phyloP scores from a whole-genome alignment of 129 eudicot genomes.

The Centrapalus pauciflorus region DNA sequence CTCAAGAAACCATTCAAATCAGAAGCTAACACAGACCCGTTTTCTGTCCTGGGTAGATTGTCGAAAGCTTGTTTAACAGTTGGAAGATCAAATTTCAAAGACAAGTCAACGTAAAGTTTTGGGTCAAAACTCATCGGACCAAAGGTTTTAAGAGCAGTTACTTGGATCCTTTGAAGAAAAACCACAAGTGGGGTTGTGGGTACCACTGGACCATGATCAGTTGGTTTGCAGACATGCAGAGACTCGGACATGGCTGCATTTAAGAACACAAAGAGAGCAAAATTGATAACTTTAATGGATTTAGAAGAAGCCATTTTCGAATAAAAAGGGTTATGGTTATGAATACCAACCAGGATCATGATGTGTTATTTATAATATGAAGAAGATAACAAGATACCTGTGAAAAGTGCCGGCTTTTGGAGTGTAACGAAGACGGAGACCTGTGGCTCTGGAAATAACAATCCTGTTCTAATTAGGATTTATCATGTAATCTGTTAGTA shows the following conservation, averaged over 20 bases:
- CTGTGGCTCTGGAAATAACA: too few species aligned
- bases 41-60: conserved; percentile 28
- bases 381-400: conserved; percentile 15
- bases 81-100: conserved; percentile 53
- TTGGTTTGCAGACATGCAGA: conserved; percentile 12
- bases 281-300: background rate
- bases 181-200: conserved; percentile 66
- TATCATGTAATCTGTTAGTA: too few species aligned
- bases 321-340: conserved; percentile 5
- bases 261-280: conserved; percentile 3
- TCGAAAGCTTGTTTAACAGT: conserved; percentile 41
- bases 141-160: conserved; percentile 55
- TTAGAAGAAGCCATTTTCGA: conserved; percentile 14
- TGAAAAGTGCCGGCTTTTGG: conserved; percentile 23
- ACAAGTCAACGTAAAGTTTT: conserved; percentile 65
- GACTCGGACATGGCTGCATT: conserved; percentile 29
- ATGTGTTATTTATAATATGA: background rate
- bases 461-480: too few species aligned
- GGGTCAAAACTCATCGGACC: conserved; percentile 71
- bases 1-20: conserved; percentile 44
- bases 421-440: background rate
- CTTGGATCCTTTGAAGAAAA: conserved; percentile 60
- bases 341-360: background rate
- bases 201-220: conserved; percentile 51
- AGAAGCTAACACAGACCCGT: conserved; percentile 45